Evolutionary conservation across 2,329 filamentous ascomycete species (phyloP), one percentile per base, ranked within the genome.

Genomic region (Furcasterigmium sp.): DNA sequence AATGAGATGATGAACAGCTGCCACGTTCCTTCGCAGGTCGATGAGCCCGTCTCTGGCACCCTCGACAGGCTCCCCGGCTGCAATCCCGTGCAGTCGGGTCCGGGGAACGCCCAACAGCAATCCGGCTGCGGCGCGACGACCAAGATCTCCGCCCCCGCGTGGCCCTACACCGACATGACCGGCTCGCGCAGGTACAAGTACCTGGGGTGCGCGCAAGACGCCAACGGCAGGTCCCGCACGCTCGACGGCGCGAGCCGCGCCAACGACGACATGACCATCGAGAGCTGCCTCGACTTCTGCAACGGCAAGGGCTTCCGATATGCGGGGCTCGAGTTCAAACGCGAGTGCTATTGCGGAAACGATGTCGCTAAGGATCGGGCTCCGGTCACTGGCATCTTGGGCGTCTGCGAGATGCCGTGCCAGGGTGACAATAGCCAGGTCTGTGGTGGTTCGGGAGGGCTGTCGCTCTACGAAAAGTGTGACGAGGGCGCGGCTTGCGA

Each of bases 61-160:
- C 49, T 82, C 46, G 53, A 58, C 15, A 57, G 59, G 23, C 69
- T 84, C 19, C 78, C 80, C 3, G 78, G 80, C 26, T 65, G 71
- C 58, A 77, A 78, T 61, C 67, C 69, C 6, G 51, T 74, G 21
- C 65, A 57, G 26, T 41, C 52, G 10, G 61, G 62, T 4, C 63
- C 63, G 14, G 28, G 18, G 11, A 42, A 36, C 19, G 48, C 48
- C 25, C 35, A 34, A 17, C 40, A 46, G 25, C 42, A 51, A 38
- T 21, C 51, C 8, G 42, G 44, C 34, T 68, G 63, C 39, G 63
- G 62, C 44, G 61, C 66, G 19, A 57, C 58, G 4, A 59, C 62
- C 5, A 46, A 54, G 17, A 69, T 71, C 45, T 65, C 66, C 4
- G 39, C 56, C 8, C 59, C 58, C 7, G 46, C 59, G n/a, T 57